phyloP scores from a whole-genome alignment of 805 yeast genomes.

The Wickerhamomyces sydowiorum region DNA sequence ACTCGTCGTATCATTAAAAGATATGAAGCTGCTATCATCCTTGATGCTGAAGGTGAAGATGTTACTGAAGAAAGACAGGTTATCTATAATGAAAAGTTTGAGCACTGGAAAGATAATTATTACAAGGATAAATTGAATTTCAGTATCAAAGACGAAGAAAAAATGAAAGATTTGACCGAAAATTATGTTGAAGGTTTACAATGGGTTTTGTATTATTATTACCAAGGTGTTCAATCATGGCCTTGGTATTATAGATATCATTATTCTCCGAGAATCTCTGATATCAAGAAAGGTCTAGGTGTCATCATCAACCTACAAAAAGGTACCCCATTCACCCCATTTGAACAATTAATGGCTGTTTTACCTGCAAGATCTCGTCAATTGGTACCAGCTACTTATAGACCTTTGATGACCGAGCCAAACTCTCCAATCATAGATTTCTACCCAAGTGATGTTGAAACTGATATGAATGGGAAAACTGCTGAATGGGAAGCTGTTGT shows the following conservation, averaged over 20 bases:
- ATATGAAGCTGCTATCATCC: slow-evolving; percentile 54
- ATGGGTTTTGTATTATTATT: slow-evolving; percentile 93
- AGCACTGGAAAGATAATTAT: slow-evolving; percentile 79
- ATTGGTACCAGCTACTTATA: slow-evolving; percentile 71
- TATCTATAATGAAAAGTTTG: slow-evolving; percentile 68
- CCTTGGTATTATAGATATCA: slow-evolving; percentile 89
- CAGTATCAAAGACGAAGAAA: slow-evolving; percentile 48
- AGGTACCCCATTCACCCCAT: slow-evolving; percentile 84
- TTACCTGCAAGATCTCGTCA: slow-evolving; percentile 85
- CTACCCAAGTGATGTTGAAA: slow-evolving; percentile 82
- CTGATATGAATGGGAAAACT: slow-evolving; percentile 91
- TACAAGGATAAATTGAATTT: slow-evolving; percentile 78
- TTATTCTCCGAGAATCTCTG: slow-evolving; percentile 93
- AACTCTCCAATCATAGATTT: slow-evolving; percentile 84
- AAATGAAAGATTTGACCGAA: slow-evolving; percentile 57
- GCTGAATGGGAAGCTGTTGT: slow-evolving; percentile 99
- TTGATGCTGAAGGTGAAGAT: slow-evolving; percentile 54
- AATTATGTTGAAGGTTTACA: slow-evolving; percentile 93
- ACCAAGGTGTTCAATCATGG: slow-evolving; percentile 91
- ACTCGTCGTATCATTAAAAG: slow-evolving; percentile 51
- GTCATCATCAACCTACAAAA: slow-evolving; percentile 55
- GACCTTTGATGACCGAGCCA: slow-evolving; percentile 80
- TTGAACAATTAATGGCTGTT: slow-evolving; percentile 96
- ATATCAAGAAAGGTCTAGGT: slow-evolving; percentile 67
- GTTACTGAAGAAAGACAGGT: slow-evolving; percentile 44